A percentile compares a stretch with the other conserved stretches of the same genome.
Conservation (phyloP, 768 basidiomycete genomes). For the Lentinula lateritia region DNA sequence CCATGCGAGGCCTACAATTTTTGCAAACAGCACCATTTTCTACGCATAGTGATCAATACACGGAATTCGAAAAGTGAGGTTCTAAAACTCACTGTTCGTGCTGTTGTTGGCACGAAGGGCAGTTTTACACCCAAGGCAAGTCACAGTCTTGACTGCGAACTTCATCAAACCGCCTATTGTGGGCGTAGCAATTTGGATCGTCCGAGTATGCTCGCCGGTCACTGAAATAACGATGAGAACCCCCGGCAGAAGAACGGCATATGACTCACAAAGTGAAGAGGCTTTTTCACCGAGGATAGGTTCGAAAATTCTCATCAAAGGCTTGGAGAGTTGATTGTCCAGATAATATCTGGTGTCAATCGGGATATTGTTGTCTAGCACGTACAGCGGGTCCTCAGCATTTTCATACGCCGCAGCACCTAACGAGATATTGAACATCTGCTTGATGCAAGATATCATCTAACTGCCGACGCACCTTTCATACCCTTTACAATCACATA, state of each 20-base stretch:
- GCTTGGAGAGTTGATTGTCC: slow-evolving; percentile 96
- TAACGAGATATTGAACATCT: slow-evolving; percentile 18
- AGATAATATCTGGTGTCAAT: slow-evolving; percentile 98
- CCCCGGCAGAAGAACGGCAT: slow-evolving; percentile 5
- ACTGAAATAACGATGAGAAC: slow-evolving; percentile 41
- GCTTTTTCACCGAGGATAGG: slow-evolving; percentile 95
- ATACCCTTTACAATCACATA: slow-evolving; percentile 98
- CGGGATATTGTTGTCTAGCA: slow-evolving; percentile 95
- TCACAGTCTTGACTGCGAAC: slow-evolving; percentile 93
- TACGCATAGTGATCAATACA: neutral
- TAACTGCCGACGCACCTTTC: slow-evolving; percentile 53
- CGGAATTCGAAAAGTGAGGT: neutral
- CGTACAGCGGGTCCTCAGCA: slow-evolving; percentile 96
- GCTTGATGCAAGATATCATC: neutral
- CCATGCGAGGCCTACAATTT: slow-evolving; percentile 81
- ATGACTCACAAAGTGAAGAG: slow-evolving; percentile 62
- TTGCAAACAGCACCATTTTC: slow-evolving; percentile 91
- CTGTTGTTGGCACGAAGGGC: slow-evolving; percentile 76
- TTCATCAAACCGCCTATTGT: slow-evolving; percentile 98
- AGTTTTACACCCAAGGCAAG: slow-evolving; percentile 94
- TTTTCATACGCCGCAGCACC: slow-evolving; percentile 98
- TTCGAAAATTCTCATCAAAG: slow-evolving; percentile 95
- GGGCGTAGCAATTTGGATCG: slow-evolving; percentile 95
- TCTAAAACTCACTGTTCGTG: slow-evolving; percentile 45
- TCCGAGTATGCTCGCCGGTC: slow-evolving; percentile 91